Evolutionary conservation across 192 early-diverging fungal species (phyloP).

Genomic region (Mortierella alpina): DNA sequence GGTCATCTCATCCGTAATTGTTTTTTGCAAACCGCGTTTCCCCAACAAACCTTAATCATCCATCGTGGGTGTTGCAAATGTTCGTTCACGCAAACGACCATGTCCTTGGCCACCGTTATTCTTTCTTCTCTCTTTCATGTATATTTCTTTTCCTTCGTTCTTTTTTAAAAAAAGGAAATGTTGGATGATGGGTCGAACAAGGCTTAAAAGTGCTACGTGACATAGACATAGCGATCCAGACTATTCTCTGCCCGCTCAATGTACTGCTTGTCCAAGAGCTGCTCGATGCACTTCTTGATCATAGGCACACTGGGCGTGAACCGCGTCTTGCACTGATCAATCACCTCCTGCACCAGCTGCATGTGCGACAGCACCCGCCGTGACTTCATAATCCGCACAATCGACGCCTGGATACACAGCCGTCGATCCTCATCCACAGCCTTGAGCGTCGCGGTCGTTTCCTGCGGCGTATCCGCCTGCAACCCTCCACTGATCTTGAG

Average conservation of each 20-base stretch:
- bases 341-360: conserved; percentile 80
- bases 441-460: conserved; percentile 63
- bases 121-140: not conserved
- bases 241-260: conserved; percentile 68
- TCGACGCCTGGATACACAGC: conserved; percentile 84
- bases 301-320: conserved; percentile 77
- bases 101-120: not conserved
- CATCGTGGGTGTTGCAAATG: not conserved
- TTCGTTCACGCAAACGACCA: not conserved
- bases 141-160: not conserved
- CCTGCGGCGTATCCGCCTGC: conserved; percentile 70
- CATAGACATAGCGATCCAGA: conserved; percentile 73
- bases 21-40: not conserved
- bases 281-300: conserved; percentile 90
- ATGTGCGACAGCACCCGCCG: conserved; percentile 72
- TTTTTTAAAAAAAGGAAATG: not conserved
- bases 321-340: conserved; percentile 73
- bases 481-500: conserved; percentile 74
- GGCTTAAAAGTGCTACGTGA: conserved; percentile 55
- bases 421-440: conserved; percentile 85
- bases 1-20: conserved; percentile 11
- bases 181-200: not conserved
- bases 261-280: conserved; percentile 87
- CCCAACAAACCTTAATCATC: conserved; percentile 14
- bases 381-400: conserved; percentile 91